These are phyloP conservation scores for Cicer judaicum DNA, from an alignment of 306 rosid genomes.

Conservation along the genomic window DNA sequence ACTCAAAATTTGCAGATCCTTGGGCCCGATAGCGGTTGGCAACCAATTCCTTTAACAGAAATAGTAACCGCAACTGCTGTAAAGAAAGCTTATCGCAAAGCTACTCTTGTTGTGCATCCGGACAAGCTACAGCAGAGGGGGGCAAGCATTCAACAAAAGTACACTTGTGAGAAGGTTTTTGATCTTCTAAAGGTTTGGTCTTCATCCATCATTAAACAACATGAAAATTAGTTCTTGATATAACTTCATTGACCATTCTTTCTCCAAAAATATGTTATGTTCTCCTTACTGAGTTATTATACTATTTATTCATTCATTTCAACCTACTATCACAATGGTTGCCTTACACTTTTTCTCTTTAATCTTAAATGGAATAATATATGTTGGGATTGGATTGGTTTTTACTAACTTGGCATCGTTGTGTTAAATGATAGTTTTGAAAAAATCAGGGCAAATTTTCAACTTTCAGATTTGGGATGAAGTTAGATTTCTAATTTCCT, in stretches of 20 bases:
- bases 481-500: neutral
- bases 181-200: conserved; percentile 89
- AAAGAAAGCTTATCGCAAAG: conserved; percentile 86
- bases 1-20: conserved; percentile 66
- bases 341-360: neutral
- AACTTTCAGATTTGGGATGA: neutral
- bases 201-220: conserved; percentile 10
- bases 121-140: conserved; percentile 98
- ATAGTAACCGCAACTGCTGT: conserved; percentile 63
- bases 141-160: conserved; percentile 89
- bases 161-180: conserved; percentile 91
- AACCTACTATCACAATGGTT: neutral
- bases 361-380: conserved; percentile 7
- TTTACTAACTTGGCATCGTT: conserved; percentile 1
- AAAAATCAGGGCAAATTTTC: conserved; percentile 3
- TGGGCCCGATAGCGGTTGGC: conserved; percentile 93
- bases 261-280: neutral
- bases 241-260: conserved; percentile 12
- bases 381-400: neutral
- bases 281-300: conserved; percentile 2
- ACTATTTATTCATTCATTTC: conserved; percentile 12
- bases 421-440: conserved; percentile 13
- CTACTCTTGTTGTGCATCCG: conserved; percentile 92
- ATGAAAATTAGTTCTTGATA: conserved; percentile 31
- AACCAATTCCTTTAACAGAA: conserved; percentile 83